Percentiles rank a stretch among this genome's conserved stretches.
phyloP scores from a whole-genome alignment of 1,284 basidiomycete species.

The Neolentinus lepideus region DNA sequence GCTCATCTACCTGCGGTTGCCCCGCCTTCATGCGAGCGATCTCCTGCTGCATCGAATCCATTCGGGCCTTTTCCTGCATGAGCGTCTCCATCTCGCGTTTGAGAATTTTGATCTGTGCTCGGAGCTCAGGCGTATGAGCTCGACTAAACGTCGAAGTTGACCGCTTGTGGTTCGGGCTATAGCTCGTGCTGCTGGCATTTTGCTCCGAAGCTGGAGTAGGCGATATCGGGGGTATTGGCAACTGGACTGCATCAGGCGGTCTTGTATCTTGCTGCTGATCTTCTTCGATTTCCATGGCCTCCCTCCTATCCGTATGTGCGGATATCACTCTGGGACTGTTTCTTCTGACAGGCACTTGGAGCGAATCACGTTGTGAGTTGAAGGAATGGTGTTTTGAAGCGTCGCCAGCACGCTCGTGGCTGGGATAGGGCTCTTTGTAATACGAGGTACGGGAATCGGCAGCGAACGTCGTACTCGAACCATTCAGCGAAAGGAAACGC shows the following conservation, averaged over 20 bases:
- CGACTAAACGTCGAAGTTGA: background rate
- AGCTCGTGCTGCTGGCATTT: background rate
- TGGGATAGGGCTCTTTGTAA: too few relatives aligned
- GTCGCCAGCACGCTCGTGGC: too few relatives aligned
- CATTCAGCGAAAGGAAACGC: too few relatives aligned
- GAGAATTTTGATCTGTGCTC: background rate
- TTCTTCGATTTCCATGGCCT: too few relatives aligned
- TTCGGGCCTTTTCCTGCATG: background rate
- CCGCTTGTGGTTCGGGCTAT: background rate
- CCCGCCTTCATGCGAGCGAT: background rate
- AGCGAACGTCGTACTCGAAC: too few relatives aligned
- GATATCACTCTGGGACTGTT: too few relatives aligned
- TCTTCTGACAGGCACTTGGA: too few relatives aligned
- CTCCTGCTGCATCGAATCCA: background rate
- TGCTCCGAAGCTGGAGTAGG: background rate
- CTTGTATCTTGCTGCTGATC: too few relatives aligned
- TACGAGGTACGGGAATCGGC: too few relatives aligned
- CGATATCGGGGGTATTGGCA: background rate
- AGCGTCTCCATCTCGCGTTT: background rate
- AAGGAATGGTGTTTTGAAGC: too few relatives aligned
- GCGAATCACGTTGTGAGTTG: too few relatives aligned
- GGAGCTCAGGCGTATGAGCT: background rate
- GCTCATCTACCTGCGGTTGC: background rate
- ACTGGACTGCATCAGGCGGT: background rate
- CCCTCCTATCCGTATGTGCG: too few relatives aligned